These are phyloP conservation scores for Magnaporthiopsis rhizophila DNA, from an alignment of 2,329 filamentous ascomycete species.

Conservation along the genomic window DNA sequence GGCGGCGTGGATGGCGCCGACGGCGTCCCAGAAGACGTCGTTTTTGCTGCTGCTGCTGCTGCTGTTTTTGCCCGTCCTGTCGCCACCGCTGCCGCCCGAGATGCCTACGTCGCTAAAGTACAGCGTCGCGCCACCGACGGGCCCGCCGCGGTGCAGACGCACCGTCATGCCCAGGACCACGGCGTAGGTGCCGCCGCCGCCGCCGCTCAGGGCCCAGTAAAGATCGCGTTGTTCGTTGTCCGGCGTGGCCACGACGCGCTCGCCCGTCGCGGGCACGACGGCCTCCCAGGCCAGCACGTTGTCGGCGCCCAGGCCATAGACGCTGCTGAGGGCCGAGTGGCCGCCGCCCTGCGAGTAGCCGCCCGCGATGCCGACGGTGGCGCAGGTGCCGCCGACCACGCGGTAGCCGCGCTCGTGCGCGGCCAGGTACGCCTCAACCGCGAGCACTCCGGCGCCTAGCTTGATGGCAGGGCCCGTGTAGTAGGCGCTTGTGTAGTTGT, in stretches of 20 bases:
- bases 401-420: slow-evolving; percentile 28
- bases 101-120: not conserved
- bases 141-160: not conserved
- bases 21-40: slow-evolving; percentile 2
- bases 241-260: slow-evolving; percentile 31
- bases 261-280: slow-evolving; percentile 37
- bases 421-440: slow-evolving; percentile 28
- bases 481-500: slow-evolving; percentile 19
- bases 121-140: not conserved
- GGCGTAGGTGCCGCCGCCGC: slow-evolving; percentile 44
- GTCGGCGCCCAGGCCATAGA: slow-evolving; percentile 44
- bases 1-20: not conserved
- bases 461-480: slow-evolving; percentile 38
- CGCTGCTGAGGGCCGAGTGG: slow-evolving; percentile 35
- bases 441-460: slow-evolving; percentile 39
- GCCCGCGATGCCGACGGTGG: slow-evolving; percentile 43
- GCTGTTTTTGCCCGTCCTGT: no score
- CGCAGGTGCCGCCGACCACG: slow-evolving; percentile 38
- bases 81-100: no score
- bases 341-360: slow-evolving; percentile 50
- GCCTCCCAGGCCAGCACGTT: slow-evolving; percentile 38
- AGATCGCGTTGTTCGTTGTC: slow-evolving; percentile 36
- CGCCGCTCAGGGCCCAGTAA: slow-evolving; percentile 47
- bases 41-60: not conserved
- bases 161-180: slow-evolving; percentile 36